Conservation (phyloP, 2,329 filamentous ascomycete species). For the Akanthomyces dipterigenus region DNA sequence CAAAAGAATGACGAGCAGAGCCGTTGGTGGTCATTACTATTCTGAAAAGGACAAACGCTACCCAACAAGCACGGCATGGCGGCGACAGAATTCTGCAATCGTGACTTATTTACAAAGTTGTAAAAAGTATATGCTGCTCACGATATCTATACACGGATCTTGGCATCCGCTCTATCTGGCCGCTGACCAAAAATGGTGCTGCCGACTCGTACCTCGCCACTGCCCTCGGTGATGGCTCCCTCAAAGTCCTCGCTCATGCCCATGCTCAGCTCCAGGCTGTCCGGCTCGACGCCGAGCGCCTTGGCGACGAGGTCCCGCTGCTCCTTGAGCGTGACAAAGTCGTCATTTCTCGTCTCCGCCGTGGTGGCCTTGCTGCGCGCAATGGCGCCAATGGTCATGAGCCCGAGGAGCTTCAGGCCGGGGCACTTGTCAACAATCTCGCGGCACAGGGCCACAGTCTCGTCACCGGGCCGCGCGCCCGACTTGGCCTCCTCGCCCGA, state of each 20-base stretch:
- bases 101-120: background rate
- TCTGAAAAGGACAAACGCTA: background rate
- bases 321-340: slow-evolving; percentile 65
- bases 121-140: background rate
- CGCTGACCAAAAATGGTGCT: slow-evolving; percentile 89
- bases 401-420: slow-evolving; percentile 64
- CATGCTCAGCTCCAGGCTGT: slow-evolving; percentile 83
- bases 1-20: background rate
- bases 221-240: slow-evolving; percentile 75
- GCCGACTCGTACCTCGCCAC: slow-evolving; percentile 82
- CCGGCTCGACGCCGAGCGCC: slow-evolving; percentile 40
- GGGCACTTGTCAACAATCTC: slow-evolving; percentile 66
- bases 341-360: slow-evolving; percentile 78
- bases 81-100: background rate
- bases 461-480: slow-evolving; percentile 60
- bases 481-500: slow-evolving; percentile 82
- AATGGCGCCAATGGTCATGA: slow-evolving; percentile 98
- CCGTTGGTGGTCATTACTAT: background rate
- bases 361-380: slow-evolving; percentile 71
- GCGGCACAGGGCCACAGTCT: slow-evolving; percentile 58
- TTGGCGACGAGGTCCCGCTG: slow-evolving; percentile 63
- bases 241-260: slow-evolving; percentile 98
- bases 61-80: background rate
- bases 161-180: slow-evolving; percentile 72
- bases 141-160: slow-evolving; percentile 44